Evolutionary conservation across 2,329 filamentous ascomycete species (phyloP).

Genomic region (Fonsecaea monophora): DNA sequence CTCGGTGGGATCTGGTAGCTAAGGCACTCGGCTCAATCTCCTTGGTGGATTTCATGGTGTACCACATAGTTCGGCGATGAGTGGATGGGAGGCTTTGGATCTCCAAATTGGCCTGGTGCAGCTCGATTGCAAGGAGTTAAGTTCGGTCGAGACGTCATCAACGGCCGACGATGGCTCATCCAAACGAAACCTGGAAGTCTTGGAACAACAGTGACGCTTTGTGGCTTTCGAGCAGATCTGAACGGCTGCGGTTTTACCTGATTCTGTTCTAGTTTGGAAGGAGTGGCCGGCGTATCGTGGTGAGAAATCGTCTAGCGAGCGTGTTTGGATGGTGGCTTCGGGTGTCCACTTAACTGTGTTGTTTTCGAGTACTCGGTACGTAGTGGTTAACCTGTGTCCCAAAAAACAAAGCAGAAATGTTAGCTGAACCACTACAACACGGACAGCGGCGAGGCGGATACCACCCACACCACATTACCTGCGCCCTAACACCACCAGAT

Average conservation of each 20-base stretch:
- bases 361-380: neutral
- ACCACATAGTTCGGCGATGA: constrained; percentile 7
- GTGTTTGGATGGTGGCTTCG: neutral
- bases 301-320: neutral
- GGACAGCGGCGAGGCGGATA: constrained; percentile 1
- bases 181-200: constrained; percentile 1
- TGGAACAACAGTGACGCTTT: neutral
- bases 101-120: constrained; percentile 9
- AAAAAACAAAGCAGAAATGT: neutral
- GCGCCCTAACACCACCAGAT: neutral
- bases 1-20: neutral
- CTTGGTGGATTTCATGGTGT: constrained; percentile 17
- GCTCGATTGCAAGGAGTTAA: neutral
- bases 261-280: constrained; percentile 1
- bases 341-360: neutral
- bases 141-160: constrained; percentile 16
- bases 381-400: neutral
- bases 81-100: constrained; percentile 14
- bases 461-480: constrained; percentile 17
- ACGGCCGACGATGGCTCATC: neutral
- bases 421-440: constrained; percentile 7
- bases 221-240: constrained; percentile 1
- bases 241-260: neutral
- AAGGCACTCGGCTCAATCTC: constrained; percentile 6
- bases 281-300: constrained; percentile 2